Evolutionary conservation across 345 rosid species (phyloP).

Genomic region (Lumnitzera racemosa): DNA sequence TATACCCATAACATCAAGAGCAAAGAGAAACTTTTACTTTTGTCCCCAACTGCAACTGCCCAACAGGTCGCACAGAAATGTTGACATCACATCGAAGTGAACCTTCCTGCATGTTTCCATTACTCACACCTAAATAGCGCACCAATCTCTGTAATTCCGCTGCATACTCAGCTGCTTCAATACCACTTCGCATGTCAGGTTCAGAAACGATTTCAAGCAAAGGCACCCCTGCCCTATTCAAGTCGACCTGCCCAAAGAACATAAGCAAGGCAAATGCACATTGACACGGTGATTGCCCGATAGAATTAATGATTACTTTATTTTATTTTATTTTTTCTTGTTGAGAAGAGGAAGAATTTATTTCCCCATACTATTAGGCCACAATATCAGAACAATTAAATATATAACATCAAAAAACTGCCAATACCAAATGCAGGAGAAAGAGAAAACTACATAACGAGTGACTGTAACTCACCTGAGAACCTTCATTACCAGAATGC

Average conservation of each 20-base stretch:
- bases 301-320: too few species aligned
- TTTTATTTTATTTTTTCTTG: too few species aligned
- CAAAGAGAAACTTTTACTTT: slow-evolving; percentile 38
- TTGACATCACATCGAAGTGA: slow-evolving; percentile 97
- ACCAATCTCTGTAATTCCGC: slow-evolving; percentile 82
- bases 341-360: neutral
- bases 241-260: slow-evolving; percentile 53
- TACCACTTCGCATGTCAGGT: slow-evolving; percentile 92
- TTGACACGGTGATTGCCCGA: neutral
- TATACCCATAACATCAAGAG: neutral
- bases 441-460: neutral
- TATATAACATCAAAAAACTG: neutral
- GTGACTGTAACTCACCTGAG: slow-evolving; percentile 46
- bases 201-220: slow-evolving; percentile 96
- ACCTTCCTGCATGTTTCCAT: slow-evolving; percentile 97
- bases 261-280: slow-evolving; percentile 9
- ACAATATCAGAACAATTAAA: too few species aligned
- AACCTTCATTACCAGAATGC: slow-evolving; percentile 67
- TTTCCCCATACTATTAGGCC: too few species aligned
- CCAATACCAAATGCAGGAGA: neutral
- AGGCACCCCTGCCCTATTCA: slow-evolving; percentile 97
- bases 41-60: slow-evolving; percentile 76
- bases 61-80: slow-evolving; percentile 80
- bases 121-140: slow-evolving; percentile 70
- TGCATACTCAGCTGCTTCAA: slow-evolving; percentile 84